phyloP scores from a whole-genome alignment of 2,329 filamentous ascomycete genomes.

The Fusarium nanum region DNA sequence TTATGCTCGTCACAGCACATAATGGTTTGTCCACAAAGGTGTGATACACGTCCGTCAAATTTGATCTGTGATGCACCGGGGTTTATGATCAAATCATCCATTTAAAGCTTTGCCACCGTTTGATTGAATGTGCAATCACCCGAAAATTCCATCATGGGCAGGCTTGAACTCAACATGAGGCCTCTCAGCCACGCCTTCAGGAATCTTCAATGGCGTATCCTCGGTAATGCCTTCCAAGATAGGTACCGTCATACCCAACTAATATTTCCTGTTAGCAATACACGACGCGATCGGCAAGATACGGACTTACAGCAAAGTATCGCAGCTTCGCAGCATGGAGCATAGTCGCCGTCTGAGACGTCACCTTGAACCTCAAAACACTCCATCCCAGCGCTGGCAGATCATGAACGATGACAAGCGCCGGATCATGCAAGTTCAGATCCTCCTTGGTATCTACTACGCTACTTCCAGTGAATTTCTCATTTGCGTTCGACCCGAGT shows the following conservation, averaged over 20 bases:
- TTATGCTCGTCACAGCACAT: too few relatives aligned
- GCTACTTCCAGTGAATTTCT: not conserved
- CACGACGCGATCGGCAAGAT: rapidly evolving
- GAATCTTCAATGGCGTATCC: not conserved
- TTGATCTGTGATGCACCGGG: too few relatives aligned
- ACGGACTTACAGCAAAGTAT: not conserved
- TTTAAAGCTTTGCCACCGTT: too few relatives aligned
- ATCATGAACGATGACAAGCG: not conserved
- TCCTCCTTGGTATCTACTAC: not conserved
- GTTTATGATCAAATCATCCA: too few relatives aligned
- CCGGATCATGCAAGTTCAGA: not conserved
- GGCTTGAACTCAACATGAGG: slow-evolving; percentile 3
- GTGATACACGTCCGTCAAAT: too few relatives aligned
- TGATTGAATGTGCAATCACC: too few relatives aligned
- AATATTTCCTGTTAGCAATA: not conserved
- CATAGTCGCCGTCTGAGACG: not conserved
- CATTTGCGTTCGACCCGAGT: not conserved
- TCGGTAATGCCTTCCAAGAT: not conserved
- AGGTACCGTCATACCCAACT: slow-evolving; percentile 1
- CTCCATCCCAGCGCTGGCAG: not conserved
- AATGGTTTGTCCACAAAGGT: too few relatives aligned
- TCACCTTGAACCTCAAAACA: slow-evolving; percentile 1
- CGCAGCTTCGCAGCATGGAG: not conserved
- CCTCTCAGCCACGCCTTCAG: not conserved
- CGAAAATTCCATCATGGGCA: not conserved